These are phyloP conservation scores for Sabuloglossum arenarium DNA, from an alignment of 495 filamentous ascomycete genomes.

Conservation along the genomic window DNA sequence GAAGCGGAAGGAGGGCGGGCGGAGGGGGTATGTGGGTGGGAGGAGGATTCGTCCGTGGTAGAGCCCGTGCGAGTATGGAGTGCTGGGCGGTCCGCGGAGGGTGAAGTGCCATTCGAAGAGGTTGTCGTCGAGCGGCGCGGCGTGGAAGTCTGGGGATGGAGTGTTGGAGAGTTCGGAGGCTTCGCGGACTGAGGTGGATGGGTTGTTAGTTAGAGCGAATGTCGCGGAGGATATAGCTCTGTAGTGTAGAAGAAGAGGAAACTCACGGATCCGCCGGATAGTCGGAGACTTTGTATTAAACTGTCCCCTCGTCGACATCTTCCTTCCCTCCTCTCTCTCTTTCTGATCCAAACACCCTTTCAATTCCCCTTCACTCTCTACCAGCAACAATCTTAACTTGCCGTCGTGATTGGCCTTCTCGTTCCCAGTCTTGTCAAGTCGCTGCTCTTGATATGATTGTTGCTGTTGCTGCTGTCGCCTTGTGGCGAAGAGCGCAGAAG, in stretches of 20 bases:
- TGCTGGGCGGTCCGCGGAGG: conserved; percentile 69
- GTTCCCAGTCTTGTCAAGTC: no score
- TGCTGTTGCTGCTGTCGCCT: no score
- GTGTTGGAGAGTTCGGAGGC: conserved; percentile 58
- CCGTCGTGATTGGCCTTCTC: no score
- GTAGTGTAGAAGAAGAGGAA: neutral
- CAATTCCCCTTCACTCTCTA: neutral
- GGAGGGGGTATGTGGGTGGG: conserved; percentile 69
- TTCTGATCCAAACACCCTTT: no score
- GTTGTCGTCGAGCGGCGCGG: conserved; percentile 61
- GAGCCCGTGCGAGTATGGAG: conserved; percentile 57
- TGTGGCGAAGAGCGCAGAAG: no score
- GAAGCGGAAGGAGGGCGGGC: conserved; percentile 86
- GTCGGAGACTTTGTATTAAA: conserved; percentile 65
- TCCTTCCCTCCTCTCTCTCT: neutral
- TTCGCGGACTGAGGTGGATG: conserved; percentile 38
- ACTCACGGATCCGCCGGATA: conserved; percentile 52
- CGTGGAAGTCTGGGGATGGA: conserved; percentile 65
- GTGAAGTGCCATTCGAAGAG: conserved; percentile 99
- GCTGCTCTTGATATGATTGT: no score
- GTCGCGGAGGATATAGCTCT: no score
- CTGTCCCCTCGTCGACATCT: neutral
- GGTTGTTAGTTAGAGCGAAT: no score
- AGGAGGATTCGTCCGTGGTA: conserved; percentile 95
- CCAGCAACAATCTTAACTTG: no score